These are phyloP conservation scores for Schrenkiella parvula DNA, from an alignment of 345 rosid genomes.

Conservation along the genomic window DNA sequence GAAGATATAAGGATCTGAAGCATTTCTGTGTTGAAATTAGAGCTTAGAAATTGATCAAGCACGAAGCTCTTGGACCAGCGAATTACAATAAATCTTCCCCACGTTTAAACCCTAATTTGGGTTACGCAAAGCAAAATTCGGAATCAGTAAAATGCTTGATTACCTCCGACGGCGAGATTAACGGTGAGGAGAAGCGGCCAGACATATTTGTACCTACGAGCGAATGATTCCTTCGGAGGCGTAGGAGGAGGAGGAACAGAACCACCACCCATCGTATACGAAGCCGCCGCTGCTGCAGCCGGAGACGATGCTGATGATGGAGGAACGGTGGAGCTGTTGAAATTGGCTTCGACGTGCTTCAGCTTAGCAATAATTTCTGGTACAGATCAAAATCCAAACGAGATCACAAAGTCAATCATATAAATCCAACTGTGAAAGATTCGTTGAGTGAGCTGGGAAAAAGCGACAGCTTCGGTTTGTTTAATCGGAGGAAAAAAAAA, in stretches of 20 bases:
- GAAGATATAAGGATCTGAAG: not conserved
- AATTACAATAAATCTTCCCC: too few species aligned
- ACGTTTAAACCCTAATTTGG: too few species aligned
- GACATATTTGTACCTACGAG: conserved; percentile 72
- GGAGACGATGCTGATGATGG: conserved; percentile 38
- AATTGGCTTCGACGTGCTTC: conserved; percentile 47
- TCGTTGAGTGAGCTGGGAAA: conserved; percentile 26
- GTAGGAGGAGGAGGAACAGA: conserved; percentile 48
- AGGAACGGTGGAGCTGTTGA: conserved; percentile 31
- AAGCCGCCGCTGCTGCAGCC: conserved; percentile 47
- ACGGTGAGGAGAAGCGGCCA: conserved; percentile 80
- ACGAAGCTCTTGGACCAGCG: too few species aligned
- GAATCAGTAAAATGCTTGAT: not conserved
- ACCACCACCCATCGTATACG: conserved; percentile 56
- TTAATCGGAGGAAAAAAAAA: not conserved
- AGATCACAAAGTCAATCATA: conserved; percentile 4
- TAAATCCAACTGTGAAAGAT: conserved; percentile 9
- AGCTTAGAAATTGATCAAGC: too few species aligned
- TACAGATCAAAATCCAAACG: conserved; percentile 20
- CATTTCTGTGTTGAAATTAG: too few species aligned
- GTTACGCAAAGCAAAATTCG: too few species aligned
- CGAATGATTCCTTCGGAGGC: conserved; percentile 74
- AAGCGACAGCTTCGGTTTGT: not conserved
- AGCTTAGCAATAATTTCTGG: conserved; percentile 47
- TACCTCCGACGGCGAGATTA: conserved; percentile 82